Base-by-base conservation (phyloP, 176 grass and related monocot species). In the Saccharum officinarum region DNA sequence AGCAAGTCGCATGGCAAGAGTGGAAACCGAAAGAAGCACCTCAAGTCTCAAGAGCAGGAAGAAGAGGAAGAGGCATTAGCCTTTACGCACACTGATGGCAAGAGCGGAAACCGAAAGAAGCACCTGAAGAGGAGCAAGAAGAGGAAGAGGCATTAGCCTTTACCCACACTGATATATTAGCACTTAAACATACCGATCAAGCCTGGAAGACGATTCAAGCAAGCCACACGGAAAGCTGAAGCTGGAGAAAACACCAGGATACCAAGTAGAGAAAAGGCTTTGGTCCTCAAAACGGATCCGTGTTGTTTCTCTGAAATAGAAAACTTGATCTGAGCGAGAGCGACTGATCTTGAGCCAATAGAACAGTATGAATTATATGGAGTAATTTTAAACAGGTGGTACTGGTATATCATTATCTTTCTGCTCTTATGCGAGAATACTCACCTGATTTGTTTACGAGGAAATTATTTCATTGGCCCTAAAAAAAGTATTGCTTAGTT, bases 61-160 rank as follows among this genome's bases (percentile, higher is more conserved):
- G 76, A 85, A 85, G 44, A 82, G 79, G 65, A 90, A 82, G 80
- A 75, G 69, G 14, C 62, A 87, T 55, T 91, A 86, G 57, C 23
- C 69, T 28, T 0, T 28, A 28, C 55, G 6, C 52, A 55, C 59
- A 50, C 10, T n/a, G 25, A 54, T 59, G 20, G 34, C 34, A 34
- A 34, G 34, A 34, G 34, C 4, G 2, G 34, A 34, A 34, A 34
- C 2, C 34, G 34, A 34, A 34, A 34, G 34, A 34, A 34, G 4
- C 34, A 34, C 34, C 4, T 34, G 34, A 91, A 84, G 87, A 49
- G 69, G 40, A 17, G 70, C 80, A 87, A 80, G 76, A 85, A 85
- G 44, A 82, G 79, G 65, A 90, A 82, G 80, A 75, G 69, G 14
- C 69, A 87, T 55, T 91, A 86, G 57, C 23, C 69, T 28, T 0